These are phyloP conservation scores for Phytomonas sp. DNA, from an alignment of 208 protist species.

Conservation along the genomic window DNA sequence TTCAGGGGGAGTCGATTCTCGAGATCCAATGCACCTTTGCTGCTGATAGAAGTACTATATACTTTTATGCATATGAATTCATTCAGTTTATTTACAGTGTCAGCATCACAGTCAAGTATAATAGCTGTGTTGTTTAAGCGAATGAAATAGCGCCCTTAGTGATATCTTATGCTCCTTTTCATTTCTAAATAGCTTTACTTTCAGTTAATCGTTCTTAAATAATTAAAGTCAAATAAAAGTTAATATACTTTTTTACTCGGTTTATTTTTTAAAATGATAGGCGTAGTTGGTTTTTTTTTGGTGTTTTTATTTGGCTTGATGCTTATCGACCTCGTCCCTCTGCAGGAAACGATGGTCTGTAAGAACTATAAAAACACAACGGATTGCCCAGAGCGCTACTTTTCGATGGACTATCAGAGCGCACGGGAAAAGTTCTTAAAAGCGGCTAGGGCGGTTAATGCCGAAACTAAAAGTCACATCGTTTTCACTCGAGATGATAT, in stretches of 20 bases:
- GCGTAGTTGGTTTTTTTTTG: constrained; percentile 29
- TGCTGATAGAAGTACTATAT: neutral
- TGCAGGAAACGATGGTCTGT: constrained; percentile 70
- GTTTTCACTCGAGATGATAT: constrained; percentile 36
- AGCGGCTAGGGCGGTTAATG: constrained; percentile 38
- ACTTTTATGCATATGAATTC: constrained; percentile 11
- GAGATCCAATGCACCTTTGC: neutral
- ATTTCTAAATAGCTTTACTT: constrained; percentile 5
- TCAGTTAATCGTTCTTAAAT: neutral
- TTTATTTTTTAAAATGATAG: constrained; percentile 19
- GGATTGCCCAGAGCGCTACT: constrained; percentile 53
- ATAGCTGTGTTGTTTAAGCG: constrained; percentile 10
- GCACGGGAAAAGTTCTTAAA: constrained; percentile 71
- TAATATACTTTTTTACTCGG: constrained; percentile 7
- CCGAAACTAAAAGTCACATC: constrained; percentile 33
- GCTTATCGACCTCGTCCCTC: constrained; percentile 65
- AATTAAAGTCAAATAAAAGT: neutral
- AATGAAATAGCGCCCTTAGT: constrained; percentile 8
- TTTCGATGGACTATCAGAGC: constrained; percentile 52
- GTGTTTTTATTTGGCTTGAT: constrained; percentile 55
- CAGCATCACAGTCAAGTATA: neutral
- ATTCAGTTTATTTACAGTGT: constrained; percentile 2
- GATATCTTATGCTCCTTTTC: constrained; percentile 13
- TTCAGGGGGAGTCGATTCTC: constrained; percentile 2
- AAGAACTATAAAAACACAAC: constrained; percentile 45